Base-by-base conservation (phyloP, 192 early-diverging fungal genomes). In the Entomortierella parvispora region DNA sequence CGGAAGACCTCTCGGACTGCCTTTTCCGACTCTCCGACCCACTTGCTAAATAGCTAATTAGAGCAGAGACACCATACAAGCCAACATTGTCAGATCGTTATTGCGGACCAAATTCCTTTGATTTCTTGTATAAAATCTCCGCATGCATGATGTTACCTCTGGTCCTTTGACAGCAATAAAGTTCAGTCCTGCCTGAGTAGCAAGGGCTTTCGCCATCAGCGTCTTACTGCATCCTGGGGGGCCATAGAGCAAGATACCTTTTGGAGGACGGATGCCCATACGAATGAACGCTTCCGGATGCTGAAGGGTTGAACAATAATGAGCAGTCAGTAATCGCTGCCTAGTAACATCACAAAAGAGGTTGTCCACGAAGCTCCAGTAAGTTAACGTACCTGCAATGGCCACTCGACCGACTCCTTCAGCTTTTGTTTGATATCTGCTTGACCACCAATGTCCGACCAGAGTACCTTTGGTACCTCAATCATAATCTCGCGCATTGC, bases 191-290 rank as follows among this genome's bases (percentile, higher is more conserved):
- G 93, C 90, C 71, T 99, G 97, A 0, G 97, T 98, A 3, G 97
- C 97, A 31, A 99, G 80, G 7, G 97, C 98, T 77, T 99, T 98
- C 7, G 97, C 97, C 87, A 96, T 95, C 25, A 99, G 85, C 1
- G 98, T 99, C 74, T 99, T 99, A 83, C 91, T 93, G 83, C 96
- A 98, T 26, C 98, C 98, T 7, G 98, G 98, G 23, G 98, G 98
- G 10, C 98, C 98, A 67, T 98, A 99, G 29, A 99, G 77, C n/a
- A 99, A 69, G 40, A 99, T 91, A 17, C 98, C 98, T 75, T 98
- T 98, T 32, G 98, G 98, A 17, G 98, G 98, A 5, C 90, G 85
- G 65, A 99, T 98, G 2, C 93, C 92, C 78, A 98, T 90, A 18
- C 93, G 84, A 11, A 76, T 68, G 84, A 99, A 99, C 7, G 91